Evolutionary conservation across 805 yeast species (phyloP).

Genomic region (Scheffersomyces lignosus): DNA sequence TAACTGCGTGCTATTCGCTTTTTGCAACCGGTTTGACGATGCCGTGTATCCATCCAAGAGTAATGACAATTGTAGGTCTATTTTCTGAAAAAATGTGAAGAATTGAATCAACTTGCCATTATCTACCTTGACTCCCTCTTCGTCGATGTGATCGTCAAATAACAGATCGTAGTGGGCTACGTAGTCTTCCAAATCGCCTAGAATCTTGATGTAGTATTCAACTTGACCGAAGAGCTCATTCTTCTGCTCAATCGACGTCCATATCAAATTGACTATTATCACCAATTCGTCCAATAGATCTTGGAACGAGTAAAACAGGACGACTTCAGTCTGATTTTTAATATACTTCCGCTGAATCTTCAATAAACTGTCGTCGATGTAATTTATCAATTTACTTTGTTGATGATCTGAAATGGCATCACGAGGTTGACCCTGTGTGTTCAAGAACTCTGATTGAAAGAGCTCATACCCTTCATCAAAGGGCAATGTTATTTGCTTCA

Average conservation of each 20-base stretch:
- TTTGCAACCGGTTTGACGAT: slow-evolving; percentile 17
- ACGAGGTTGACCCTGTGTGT: too few species aligned
- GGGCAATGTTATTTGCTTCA: slow-evolving; percentile 20
- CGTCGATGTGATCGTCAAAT: slow-evolving; percentile 7
- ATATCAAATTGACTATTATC: slow-evolving; percentile 53
- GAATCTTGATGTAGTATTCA: slow-evolving; percentile 58
- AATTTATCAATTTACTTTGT: slow-evolving; percentile 54
- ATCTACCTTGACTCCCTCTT: slow-evolving; percentile 3
- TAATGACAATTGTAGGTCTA: slow-evolving; percentile 23
- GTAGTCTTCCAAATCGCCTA: slow-evolving; percentile 69
- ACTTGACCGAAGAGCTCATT: slow-evolving; percentile 54
- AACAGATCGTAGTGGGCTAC: slow-evolving; percentile 34
- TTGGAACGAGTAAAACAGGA: slow-evolving; percentile 20
- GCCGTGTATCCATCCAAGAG: slow-evolving; percentile 32
- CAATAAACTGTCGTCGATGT: slow-evolving; percentile 55
- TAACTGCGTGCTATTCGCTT: slow-evolving; percentile 48
- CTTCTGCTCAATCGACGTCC: slow-evolving; percentile 52
- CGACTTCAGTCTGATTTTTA: slow-evolving; percentile 36
- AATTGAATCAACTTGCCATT: slow-evolving; percentile 14
- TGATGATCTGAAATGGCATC: slow-evolving; percentile 32
- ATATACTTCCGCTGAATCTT: slow-evolving; percentile 55
- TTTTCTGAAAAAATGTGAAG: slow-evolving; percentile 39
- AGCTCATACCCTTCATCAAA: slow-evolving; percentile 30
- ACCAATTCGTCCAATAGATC: slow-evolving; percentile 47
- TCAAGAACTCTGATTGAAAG: slow-evolving; percentile 13